Evolutionary conservation across 768 basidiomycete species (phyloP), one percentile per base, ranked within the genome.

Genomic region (Lentinula aciculospora): DNA sequence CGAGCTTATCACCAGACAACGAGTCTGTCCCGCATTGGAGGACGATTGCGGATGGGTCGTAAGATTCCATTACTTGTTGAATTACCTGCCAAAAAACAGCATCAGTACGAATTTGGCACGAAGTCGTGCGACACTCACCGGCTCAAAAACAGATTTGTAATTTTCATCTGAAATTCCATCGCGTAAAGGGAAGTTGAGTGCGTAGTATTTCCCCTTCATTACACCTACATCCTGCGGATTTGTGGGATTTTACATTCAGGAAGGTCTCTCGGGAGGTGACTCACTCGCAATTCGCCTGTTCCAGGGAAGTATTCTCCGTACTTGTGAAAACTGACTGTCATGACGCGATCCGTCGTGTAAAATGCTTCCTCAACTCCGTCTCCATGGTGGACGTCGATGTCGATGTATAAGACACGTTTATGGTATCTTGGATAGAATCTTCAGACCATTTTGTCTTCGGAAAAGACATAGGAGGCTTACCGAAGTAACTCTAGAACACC

Each of bases 351-450:
- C 21, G 97, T 98, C 3, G 94, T 95, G 71, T 98, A 99, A 70
- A 99, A 99, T 0, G 97, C 97, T 72, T 99, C 97, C 69, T 99
- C 97, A 23, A 99, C 97, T 42, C 97, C 97, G 70, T 99, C 97
- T 15, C 97, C 97, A 61, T 99, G 97, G 68, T 99, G 97, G 1
- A 97, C 92, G 68, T 99, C 97, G 58, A 99, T 95, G 68, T 99
- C 97, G 63, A 99, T 94, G 72, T 99, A 99, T 21, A 99, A 79
- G 28, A 99, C 97, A 32, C 97, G 83, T 12, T 83, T 84, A 67
- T 98, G 94, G 71, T 97, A 97, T 63, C 94, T 93, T 63, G 5
- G n/a, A 17, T 23, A 9, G 13, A 47, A 39, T 37, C 34, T 50
- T 32, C 25, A 51, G 23, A 49, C 23, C 36, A 23, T 40, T 19